phyloP scores from a whole-genome alignment of 23 red algal species.

The Gracilariopsis chorda region DNA sequence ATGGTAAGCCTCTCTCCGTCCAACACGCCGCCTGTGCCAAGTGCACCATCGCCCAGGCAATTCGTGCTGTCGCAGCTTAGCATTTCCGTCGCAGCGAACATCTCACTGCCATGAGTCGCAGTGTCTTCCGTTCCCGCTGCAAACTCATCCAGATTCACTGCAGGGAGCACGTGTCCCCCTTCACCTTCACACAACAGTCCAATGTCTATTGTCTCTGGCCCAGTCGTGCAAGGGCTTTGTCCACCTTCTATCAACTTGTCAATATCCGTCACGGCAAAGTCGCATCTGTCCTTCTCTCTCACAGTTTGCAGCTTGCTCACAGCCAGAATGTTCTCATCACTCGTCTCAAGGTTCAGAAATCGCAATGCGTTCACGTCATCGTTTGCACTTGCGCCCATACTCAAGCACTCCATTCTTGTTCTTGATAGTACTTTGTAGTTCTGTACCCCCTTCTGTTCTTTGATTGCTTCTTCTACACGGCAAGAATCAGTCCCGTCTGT shows the following conservation, averaged over 20 bases:
- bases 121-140: neutral
- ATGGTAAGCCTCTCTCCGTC: too few relatives aligned
- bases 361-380: neutral
- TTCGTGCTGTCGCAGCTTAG: too few relatives aligned
- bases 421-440: too few relatives aligned
- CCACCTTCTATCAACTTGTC: neutral
- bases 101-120: too few relatives aligned
- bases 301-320: neutral
- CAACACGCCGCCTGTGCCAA: too few relatives aligned
- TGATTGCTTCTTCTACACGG: too few relatives aligned
- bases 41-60: too few relatives aligned
- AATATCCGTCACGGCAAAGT: neutral
- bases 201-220: neutral
- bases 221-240: neutral
- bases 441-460: too few relatives aligned
- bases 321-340: neutral
- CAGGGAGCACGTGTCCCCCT: neutral
- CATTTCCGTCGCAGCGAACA: too few relatives aligned
- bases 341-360: neutral
- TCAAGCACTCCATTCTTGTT: too few relatives aligned
- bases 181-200: neutral
- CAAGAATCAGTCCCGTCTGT: too few relatives aligned
- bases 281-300: neutral
- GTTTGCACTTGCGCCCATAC: neutral
- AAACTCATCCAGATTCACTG: conserved; percentile 1